Evolutionary conservation across 2,329 filamentous ascomycete species (phyloP), one percentile per base, ranked within the genome.

Genomic region (Hypoxylon sp.): DNA sequence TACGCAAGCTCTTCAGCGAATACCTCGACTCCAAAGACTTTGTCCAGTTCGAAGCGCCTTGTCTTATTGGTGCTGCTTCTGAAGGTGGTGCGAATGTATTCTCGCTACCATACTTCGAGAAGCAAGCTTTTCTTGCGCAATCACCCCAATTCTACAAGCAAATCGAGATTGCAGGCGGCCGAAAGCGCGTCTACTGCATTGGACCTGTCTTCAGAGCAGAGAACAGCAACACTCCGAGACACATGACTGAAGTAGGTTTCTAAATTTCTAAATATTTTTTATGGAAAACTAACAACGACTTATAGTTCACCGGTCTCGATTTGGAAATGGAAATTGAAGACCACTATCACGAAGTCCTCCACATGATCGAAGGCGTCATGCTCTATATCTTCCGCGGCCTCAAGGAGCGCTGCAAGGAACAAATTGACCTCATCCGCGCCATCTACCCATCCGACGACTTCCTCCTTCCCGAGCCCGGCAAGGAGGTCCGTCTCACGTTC

Each of bases 1-100:
- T 92, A 42, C 86, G 88, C 67, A 85, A 87, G 68, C 85, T 96
- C 11, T 97, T 97, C 81, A 84, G 87, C 65, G 90, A 94, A 73
- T 98, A 94, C 80, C 90, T 98, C 73, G 86, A 91, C 67, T 85
- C 87, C 71, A 88, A 88, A 66, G 88, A 90, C 59, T 97, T 97
- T 80, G 90, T 91, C 71, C 89, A 93, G 80, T 94, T 98, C 76
- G 93, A 97, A 79, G 92, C 94, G 1, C 94, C 96, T 9, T 95
- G 94, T 80, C 85, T 99, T 47, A 93, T 97, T 61, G 94, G 92
- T 54, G 92, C 95, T 13, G 92, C 96, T 3, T 96, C 94, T 3
- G 96, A 99, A 83, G 95, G 96, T 75, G 96, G 96, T 72, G 90
- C 90, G 73, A 97, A 95, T 78, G 95, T 98, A 44, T 98, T 99